Evolutionary conservation across 2,329 filamentous ascomycete genomes (phyloP).

Genomic region (Onygenales sp.): DNA sequence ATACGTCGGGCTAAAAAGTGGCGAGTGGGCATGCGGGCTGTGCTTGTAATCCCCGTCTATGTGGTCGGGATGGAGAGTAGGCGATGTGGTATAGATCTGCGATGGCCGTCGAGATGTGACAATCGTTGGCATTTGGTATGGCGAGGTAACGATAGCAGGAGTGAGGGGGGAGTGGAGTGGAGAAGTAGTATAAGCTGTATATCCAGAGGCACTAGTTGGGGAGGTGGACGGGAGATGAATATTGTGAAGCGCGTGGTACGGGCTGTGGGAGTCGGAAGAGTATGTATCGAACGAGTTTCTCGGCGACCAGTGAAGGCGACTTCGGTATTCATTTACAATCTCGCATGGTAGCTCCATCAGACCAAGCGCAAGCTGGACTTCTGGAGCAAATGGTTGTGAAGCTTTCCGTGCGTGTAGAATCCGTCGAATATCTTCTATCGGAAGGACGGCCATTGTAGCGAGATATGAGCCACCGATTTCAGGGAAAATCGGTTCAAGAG

Average conservation of each 20-base stretch:
- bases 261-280: conserved; percentile 27
- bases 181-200: conserved; percentile 30
- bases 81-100: conserved; percentile 25
- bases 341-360: conserved; percentile 67
- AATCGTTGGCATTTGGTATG: conserved; percentile 24
- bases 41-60: conserved; percentile 26
- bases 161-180: conserved; percentile 31
- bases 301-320: conserved; percentile 55
- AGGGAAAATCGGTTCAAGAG: conserved; percentile 83
- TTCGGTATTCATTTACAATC: conserved; percentile 58
- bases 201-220: conserved; percentile 27
- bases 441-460: conserved; percentile 65
- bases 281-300: conserved; percentile 28
- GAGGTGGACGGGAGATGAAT: conserved; percentile 25
- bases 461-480: conserved; percentile 87
- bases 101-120: conserved; percentile 26
- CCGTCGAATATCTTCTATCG: conserved; percentile 77
- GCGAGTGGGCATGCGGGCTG: conserved; percentile 23
- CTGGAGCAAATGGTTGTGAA: conserved; percentile 47
- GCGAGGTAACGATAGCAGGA: conserved; percentile 27
- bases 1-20: conserved; percentile 29
- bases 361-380: conserved; percentile 52
- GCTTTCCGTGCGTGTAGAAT: conserved; percentile 62
- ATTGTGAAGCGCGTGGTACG: conserved; percentile 24
- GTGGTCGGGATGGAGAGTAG: conserved; percentile 25